Base-by-base conservation (phyloP, 805 yeast genomes). In the Sugiyamaella boreocaroliniensis region DNA sequence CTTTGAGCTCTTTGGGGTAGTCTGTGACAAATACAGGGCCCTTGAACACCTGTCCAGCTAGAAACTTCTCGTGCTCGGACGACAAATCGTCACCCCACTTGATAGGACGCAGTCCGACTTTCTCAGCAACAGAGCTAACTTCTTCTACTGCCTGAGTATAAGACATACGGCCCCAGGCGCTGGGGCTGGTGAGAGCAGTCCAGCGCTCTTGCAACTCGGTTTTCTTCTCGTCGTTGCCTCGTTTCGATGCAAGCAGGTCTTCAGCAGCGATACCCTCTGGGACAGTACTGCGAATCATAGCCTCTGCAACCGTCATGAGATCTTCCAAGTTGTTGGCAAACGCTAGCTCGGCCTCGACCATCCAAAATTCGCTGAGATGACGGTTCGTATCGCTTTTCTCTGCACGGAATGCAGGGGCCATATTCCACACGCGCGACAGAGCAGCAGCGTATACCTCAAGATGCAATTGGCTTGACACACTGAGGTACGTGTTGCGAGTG, bases 291-390 rank as follows among this genome's bases (percentile, higher is more conserved):
- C 82, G 78, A 40, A 88, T 73, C 95, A 89, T 85, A 1, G 64
- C 63, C 65, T 90, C 96, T 1, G 84, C 79, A 48, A 88, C 76
- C 1, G 62, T 62, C 1, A 92, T 83, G 52, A 93, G 68, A 55
- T 84, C 85, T 2, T 65, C 63, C 6, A 90, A 77, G 12, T 73
- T 68, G 4, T 75, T 73, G 8, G 62, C 61, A 66, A 86, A 86
- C 8, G 88, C 82, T 18, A 89, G 68, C 65, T 93, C 99, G 0
- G 89, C 95, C 68, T 93, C 99, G 2, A 93, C 69, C 97, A 93
- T 90, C 97, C 97, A 93, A 67, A 93, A 93, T 68, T 93, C 99
- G 54, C 92, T 79, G 54, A 93, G 69, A 67, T 93, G 99, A 49
- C 99, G 76, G 61, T 82, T 86, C 0, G 99, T 93, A 64, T 89